Base-by-base conservation (phyloP, 139 green algal species). In the Deuterostichococcus epilithicus region DNA sequence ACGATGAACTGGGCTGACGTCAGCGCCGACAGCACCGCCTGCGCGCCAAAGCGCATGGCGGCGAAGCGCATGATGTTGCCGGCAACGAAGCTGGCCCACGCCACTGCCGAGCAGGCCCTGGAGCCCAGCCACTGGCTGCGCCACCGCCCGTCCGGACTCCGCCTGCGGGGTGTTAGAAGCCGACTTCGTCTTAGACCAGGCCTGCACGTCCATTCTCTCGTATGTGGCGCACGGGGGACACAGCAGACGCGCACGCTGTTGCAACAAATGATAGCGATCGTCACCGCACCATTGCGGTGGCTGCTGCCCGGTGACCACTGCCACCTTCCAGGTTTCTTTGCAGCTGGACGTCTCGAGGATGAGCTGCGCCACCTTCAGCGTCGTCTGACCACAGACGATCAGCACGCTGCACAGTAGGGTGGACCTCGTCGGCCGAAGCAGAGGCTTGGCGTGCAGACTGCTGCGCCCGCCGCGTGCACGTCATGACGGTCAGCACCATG, bases 31-130 rank as follows among this genome's bases (percentile, higher is more conserved):
- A 88, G 72, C 70, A 88, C 84, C 26, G 83, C 88, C 63, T 88
- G 84, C 3, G 84, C 78, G 0, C 82, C 82, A 80, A 88, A 88
- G 45, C 84, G 74, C 84, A 88, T 88, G 39, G 74, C 70, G 22
- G 82, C 76, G 68, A 88, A 88, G 30, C 84, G 81, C 84, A 86
- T 65, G 45, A 88, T 65, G 74, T 88, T 88, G 39, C 84, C 84
- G 5, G 77, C 69, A 3, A 72, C 78, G 78, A 88, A 88, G 0
- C 81, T 33, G 6, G 18, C 5, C 84, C 84, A 88, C 5, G 82
- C 84, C 22, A 80, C 44, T 8, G 72, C n/a, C 23, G 80, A 59
- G 45, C 86, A 88, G 28, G 67, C 63, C 47, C 76, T 84, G 35
- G 78, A 80, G 33, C 84, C 84, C n/a, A 74, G 75, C 32, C 47